Evolutionary conservation across 2,329 filamentous ascomycete genomes (phyloP).

Genomic region (Fusarium agapanthi): DNA sequence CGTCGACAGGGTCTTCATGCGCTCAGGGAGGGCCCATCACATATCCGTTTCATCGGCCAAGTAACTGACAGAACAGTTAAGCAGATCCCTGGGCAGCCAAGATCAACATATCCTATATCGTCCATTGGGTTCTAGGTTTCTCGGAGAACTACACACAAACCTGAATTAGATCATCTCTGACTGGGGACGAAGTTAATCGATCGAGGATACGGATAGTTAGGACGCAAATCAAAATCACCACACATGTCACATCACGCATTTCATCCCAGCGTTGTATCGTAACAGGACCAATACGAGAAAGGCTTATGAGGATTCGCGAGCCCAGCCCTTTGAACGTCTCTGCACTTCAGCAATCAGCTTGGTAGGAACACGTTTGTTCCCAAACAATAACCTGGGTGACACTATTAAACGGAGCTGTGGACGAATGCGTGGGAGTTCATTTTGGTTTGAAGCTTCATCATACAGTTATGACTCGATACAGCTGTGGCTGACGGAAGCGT

Average conservation of each 20-base stretch:
- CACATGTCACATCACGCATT: constrained; percentile 18
- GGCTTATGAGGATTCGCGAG: not conserved
- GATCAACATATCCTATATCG: not conserved
- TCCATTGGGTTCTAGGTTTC: not conserved
- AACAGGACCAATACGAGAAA: not conserved
- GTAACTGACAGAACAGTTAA: constrained; percentile 2
- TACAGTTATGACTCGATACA: constrained; percentile 25
- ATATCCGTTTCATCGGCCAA: constrained; percentile 16
- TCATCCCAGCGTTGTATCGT: constrained; percentile 1
- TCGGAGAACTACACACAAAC: not conserved
- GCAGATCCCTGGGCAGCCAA: not conserved
- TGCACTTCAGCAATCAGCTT: not conserved
- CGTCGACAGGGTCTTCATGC: constrained; percentile 7
- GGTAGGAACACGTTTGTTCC: not conserved
- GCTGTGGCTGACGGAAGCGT: constrained; percentile 35
- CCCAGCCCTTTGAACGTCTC: not conserved
- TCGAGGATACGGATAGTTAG: not conserved
- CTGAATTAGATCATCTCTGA: not conserved
- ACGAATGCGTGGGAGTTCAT: not conserved
- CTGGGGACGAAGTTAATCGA: not conserved
- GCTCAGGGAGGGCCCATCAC: constrained; percentile 7
- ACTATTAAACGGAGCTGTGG: not conserved
- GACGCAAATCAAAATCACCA: constrained; percentile 9
- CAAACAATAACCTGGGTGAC: not conserved
- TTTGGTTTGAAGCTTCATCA: constrained; percentile 15